phyloP scores from a whole-genome alignment of 805 yeast species.

The Yarrowia bubula region DNA sequence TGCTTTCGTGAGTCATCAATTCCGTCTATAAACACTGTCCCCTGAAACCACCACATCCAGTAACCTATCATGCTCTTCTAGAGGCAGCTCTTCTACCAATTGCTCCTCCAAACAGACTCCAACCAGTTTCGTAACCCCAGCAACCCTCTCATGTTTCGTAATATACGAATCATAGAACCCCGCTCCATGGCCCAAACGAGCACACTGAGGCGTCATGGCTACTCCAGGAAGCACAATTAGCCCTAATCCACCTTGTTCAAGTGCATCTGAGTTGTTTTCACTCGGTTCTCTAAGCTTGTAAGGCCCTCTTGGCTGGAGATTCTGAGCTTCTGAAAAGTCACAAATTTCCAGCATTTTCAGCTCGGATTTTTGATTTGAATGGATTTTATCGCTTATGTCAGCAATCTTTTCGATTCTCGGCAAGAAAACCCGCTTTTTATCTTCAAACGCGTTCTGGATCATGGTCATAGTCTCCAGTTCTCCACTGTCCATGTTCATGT shows the following conservation, averaged over 20 bases:
- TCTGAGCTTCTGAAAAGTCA: constrained; percentile 44
- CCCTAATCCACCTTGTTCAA: constrained; percentile 52
- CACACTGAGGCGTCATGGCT: constrained; percentile 56
- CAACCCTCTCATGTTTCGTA: constrained; percentile 3
- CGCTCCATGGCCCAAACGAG: constrained; percentile 85
- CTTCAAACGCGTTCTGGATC: constrained; percentile 51
- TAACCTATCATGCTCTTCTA: constrained; percentile 61
- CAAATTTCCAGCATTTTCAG: constrained; percentile 59
- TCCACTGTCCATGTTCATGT: constrained; percentile 69
- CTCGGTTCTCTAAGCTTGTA: constrained; percentile 69
- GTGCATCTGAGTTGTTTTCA: constrained; percentile 33
- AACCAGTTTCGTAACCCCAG: constrained; percentile 40
- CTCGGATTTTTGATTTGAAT: constrained; percentile 40
- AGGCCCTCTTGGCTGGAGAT: constrained; percentile 63
- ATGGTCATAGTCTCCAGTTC: constrained; percentile 65
- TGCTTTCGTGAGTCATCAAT: no score
- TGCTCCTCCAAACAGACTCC: constrained; percentile 71
- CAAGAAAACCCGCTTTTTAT: constrained; percentile 40
- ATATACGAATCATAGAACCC: constrained; percentile 87
- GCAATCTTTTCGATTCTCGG: constrained; percentile 48
- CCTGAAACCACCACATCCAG: constrained; percentile 56
- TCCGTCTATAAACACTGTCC: constrained; percentile 29
- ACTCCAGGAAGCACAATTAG: constrained; percentile 81
- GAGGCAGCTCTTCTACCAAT: constrained; percentile 51
- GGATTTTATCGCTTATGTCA: not conserved